Conservation (phyloP, 176 grass and related monocot genomes). For the Pontederia crassipes region DNA sequence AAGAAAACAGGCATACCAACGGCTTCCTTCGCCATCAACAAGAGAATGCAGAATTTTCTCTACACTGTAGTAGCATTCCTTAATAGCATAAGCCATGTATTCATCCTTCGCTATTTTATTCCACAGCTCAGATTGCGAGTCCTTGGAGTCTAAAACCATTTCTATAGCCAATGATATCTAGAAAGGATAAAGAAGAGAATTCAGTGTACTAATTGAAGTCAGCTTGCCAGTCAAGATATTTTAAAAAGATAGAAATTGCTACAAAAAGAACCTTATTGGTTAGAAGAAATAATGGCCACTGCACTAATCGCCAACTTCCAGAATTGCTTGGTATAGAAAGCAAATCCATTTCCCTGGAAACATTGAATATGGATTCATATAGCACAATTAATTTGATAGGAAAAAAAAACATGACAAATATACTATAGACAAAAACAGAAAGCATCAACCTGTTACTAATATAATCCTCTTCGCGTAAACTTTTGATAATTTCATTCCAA, state of each 20-base stretch:
- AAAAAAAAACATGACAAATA: too few species aligned
- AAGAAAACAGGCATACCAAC: constrained; percentile 73
- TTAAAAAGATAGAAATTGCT: constrained; percentile 9
- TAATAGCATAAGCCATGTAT: constrained; percentile 98
- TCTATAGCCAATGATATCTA: constrained; percentile 96
- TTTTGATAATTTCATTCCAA: constrained; percentile 99
- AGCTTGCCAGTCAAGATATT: not conserved
- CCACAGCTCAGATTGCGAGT: constrained; percentile 64
- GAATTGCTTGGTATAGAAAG: constrained; percentile 96
- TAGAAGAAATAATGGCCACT: constrained; percentile 96
- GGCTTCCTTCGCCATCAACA: constrained; percentile 82
- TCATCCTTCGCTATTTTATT: constrained; percentile 72
- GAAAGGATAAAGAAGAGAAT: constrained; percentile 27
- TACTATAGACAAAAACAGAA: not conserved
- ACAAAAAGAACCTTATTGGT: constrained; percentile 69
- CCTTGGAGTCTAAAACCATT: constrained; percentile 68
- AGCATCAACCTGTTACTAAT: constrained; percentile 58
- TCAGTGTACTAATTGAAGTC: constrained; percentile 8
- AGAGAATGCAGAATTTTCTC: constrained; percentile 73
- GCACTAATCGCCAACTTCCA: constrained; percentile 68
- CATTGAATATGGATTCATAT: not conserved
- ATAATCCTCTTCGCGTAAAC: constrained; percentile 94
- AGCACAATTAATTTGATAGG: not conserved
- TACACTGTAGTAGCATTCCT: constrained; percentile 71
- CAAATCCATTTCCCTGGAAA: constrained; percentile 88